Evolutionary conservation across 352 stramenopile species (phyloP), one percentile per base, ranked within the genome.

Genomic region (Phytophthora capsici): DNA sequence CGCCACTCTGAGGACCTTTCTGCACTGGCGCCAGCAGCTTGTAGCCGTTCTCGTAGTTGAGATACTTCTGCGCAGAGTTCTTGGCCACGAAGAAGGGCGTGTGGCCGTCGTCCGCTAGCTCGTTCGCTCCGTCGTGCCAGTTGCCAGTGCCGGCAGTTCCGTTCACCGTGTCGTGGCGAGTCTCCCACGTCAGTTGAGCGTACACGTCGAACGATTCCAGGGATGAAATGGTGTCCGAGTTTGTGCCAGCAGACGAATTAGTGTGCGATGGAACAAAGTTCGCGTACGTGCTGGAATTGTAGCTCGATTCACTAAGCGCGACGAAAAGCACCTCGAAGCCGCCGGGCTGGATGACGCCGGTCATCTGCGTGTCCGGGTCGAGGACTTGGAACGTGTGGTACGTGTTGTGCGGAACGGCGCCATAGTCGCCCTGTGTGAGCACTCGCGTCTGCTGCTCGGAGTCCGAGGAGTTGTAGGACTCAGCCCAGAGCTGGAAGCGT

Each of bases 301-400:
- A 78, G 9, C 49, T 61, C 19, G 71, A 78, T 51, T 82, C 63
- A 3, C 62, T 63, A 16, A 86, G 80, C 13, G 75, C 57, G n/a
- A 86, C 52, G 45, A 86, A 86, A 59, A 86, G 77, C 63, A 71
- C 62, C 63, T 86, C 77, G 28, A 86, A 86, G 22, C 75, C 71
- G 2, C 74, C 74, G 5, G 77, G 77, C 52, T 86, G 77, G 60
- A 86, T 86, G 41, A 86, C 72, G 8, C 77, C 77, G 4, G 77
- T 86, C 57, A 86, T 74, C 54, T 86, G 77, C 54, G 75, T 86
- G 66, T 86, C 77, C 9, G 77, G 77, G 47, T 84, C 77, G 45
- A 86, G 60, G 16, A 84, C 62, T 51, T 86, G 77, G 63, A 82
- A 86, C 49, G 77, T 77, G 63, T 86, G 77, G 49, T 80, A 84